Conservation (phyloP, 1,284 basidiomycete species). For the Trametes pubescens region DNA sequence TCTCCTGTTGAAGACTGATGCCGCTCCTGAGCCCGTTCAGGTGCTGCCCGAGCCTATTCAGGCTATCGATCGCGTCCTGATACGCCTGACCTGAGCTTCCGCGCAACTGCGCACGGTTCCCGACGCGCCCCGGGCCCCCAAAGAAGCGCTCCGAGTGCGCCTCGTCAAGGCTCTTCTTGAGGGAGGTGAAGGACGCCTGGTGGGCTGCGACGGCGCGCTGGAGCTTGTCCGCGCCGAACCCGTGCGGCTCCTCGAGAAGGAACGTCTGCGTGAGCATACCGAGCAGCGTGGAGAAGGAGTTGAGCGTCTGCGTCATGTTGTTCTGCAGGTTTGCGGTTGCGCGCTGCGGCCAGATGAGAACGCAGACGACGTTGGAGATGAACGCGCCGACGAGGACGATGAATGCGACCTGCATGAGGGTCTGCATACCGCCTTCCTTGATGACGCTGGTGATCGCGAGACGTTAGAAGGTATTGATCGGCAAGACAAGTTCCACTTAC, state of each 20-base stretch:
- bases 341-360: constrained; percentile 82
- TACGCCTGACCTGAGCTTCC: constrained; percentile 68
- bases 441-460: constrained; percentile 63
- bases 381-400: constrained; percentile 82
- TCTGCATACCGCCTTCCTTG: constrained; percentile 87
- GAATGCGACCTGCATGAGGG: constrained; percentile 76
- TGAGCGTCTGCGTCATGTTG: constrained; percentile 86
- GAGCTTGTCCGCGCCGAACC: constrained; percentile 66
- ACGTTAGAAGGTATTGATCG: neutral
- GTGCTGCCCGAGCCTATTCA: constrained; percentile 92
- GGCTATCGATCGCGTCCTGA: constrained; percentile 82
- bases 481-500: constrained; percentile 51
- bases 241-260: constrained; percentile 77
- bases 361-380: constrained; percentile 88
- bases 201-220: constrained; percentile 82
- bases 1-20: constrained; percentile 82
- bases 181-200: constrained; percentile 85
- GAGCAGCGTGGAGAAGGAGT: constrained; percentile 88
- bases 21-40: constrained; percentile 87
- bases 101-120: constrained; percentile 37
- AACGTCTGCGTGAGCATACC: constrained; percentile 85
- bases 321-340: constrained; percentile 86
- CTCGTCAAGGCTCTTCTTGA: constrained; percentile 85
- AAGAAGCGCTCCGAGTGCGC: constrained; percentile 84
- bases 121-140: constrained; percentile 48